phyloP scores from a whole-genome alignment of 2,329 filamentous ascomycete species.

The Colletotrichum chrysophilum region DNA sequence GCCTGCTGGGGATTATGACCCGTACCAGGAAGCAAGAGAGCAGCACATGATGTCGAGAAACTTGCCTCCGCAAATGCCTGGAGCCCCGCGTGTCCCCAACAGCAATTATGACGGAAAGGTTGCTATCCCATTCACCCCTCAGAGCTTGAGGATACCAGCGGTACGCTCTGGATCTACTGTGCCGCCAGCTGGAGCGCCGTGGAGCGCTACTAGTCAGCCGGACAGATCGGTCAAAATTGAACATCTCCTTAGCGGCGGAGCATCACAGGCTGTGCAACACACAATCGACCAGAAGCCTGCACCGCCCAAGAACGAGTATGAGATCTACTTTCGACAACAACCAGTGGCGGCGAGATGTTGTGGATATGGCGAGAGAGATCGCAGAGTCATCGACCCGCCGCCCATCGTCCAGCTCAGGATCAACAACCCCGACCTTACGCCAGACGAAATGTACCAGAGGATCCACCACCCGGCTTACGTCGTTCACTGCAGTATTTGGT shows the following conservation, averaged over 20 bases:
- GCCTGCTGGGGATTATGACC: background rate
- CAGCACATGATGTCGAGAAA: conserved; percentile 9
- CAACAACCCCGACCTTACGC: conserved; percentile 58
- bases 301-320: conserved; percentile 35
- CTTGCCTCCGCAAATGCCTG: background rate
- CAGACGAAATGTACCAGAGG: conserved; percentile 56
- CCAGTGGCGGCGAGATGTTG: conserved; percentile 80
- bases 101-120: conserved; percentile 21
- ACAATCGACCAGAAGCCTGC: background rate
- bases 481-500: conserved; percentile 79
- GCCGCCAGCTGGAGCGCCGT: background rate
- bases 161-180: background rate
- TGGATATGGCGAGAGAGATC: conserved; percentile 82
- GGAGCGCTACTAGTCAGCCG: conserved; percentile 5
- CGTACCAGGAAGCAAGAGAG: conserved; percentile 8
- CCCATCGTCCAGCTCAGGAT: conserved; percentile 79
- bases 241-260: conserved; percentile 20
- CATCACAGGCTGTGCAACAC: background rate
- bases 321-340: conserved; percentile 74
- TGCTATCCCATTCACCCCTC: conserved; percentile 17
- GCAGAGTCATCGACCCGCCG: conserved; percentile 82
- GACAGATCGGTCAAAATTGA: conserved; percentile 25
- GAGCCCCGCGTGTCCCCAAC: conserved; percentile 7
- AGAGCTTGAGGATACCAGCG: conserved; percentile 5
- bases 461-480: conserved; percentile 71